Conservation (phyloP, 495 filamentous ascomycete genomes). For the Talaromyces wortmannii region DNA sequence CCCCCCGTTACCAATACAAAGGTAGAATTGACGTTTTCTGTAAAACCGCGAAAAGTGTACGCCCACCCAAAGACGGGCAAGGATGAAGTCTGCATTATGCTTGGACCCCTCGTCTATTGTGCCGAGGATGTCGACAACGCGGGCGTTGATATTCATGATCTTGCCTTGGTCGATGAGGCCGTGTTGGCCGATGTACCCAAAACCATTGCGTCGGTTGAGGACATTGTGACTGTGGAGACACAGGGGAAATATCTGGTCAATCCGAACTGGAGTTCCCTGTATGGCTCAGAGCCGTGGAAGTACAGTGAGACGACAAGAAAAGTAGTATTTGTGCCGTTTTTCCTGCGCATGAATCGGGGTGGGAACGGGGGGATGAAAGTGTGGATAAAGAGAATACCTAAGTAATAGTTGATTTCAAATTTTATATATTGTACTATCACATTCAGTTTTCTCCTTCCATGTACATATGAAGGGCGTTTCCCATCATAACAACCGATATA, state of each 20-base stretch:
- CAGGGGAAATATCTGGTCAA: constrained; percentile 16
- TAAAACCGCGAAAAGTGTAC: constrained; percentile 37
- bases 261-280: neutral
- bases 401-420: neutral
- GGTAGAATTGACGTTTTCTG: constrained; percentile 23
- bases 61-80: constrained; percentile 48
- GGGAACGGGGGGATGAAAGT: constrained; percentile 47
- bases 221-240: constrained; percentile 20
- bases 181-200: constrained; percentile 28
- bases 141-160: constrained; percentile 48
- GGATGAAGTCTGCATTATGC: constrained; percentile 39
- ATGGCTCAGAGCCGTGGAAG: constrained; percentile 3
- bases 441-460: neutral
- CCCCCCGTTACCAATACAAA: constrained; percentile 9
- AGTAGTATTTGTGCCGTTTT: constrained; percentile 42
- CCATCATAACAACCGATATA: neutral
- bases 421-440: neutral
- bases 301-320: constrained; percentile 14
- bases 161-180: constrained; percentile 17
- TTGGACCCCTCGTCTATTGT: constrained; percentile 53
- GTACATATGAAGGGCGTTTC: neutral
- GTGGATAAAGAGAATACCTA: constrained; percentile 1
- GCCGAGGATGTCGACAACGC: constrained; percentile 50
- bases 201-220: constrained; percentile 21
- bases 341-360: constrained; percentile 43